Evolutionary conservation across 2,329 filamentous ascomycete species (phyloP).

Genomic region (Cladosporium sp.): DNA sequence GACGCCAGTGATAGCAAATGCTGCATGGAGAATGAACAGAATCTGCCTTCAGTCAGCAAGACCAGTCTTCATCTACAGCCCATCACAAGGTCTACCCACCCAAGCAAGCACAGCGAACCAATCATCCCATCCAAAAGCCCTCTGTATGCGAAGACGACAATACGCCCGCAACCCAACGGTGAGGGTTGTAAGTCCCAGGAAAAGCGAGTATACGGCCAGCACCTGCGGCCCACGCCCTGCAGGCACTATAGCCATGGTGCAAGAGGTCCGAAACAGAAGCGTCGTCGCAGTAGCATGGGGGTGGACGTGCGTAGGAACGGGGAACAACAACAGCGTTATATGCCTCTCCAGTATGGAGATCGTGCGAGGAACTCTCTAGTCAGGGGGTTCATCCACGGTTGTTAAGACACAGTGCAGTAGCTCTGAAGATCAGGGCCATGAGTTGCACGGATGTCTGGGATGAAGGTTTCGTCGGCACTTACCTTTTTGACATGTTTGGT

Average conservation of each 20-base stretch:
- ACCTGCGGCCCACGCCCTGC: conserved; percentile 14
- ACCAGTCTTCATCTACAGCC: background rate
- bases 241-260: conserved; percentile 10
- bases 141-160: conserved; percentile 11
- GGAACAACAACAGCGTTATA: too few species aligned
- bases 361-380: too few species aligned
- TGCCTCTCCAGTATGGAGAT: too few species aligned
- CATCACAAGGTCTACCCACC: background rate
- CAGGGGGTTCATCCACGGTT: too few species aligned
- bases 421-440: too few species aligned
- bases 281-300: background rate
- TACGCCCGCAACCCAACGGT: conserved; percentile 13
- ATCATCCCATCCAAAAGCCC: conserved; percentile 12
- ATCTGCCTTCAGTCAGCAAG: conserved; percentile 9
- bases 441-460: too few species aligned
- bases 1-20: conserved; percentile 14
- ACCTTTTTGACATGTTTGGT: too few species aligned
- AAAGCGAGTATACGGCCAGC: conserved; percentile 12
- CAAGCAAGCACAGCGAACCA: conserved; percentile 13
- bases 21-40: conserved; percentile 14
- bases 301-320: background rate
- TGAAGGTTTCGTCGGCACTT: too few species aligned
- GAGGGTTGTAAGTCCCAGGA: conserved; percentile 14
- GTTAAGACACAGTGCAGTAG: too few species aligned
- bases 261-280: background rate